These are phyloP conservation scores for Dysphania ambrosioides DNA, from an alignment of 148 eudicot species.

Conservation along the genomic window DNA sequence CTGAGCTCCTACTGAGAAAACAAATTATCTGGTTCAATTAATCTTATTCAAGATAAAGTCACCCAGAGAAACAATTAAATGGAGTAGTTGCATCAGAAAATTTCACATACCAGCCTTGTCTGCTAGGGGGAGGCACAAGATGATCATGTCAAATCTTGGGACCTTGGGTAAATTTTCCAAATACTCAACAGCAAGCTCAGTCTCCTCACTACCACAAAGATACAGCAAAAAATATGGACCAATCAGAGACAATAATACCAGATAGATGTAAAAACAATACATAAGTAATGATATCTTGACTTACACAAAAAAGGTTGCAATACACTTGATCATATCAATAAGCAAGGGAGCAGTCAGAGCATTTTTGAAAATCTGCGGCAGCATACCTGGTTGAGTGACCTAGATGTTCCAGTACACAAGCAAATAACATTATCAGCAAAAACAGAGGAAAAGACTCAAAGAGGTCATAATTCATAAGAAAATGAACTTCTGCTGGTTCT, in stretches of 20 bases:
- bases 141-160: constrained; percentile 77
- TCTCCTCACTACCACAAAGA: constrained; percentile 56
- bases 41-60: no score
- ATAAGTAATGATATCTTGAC: constrained; percentile 13
- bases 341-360: constrained; percentile 77
- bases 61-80: not conserved
- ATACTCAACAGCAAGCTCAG: constrained; percentile 61
- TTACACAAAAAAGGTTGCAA: constrained; percentile 66
- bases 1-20: no score
- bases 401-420: constrained; percentile 28
- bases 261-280: not conserved
- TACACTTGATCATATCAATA: constrained; percentile 66
- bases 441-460: no score
- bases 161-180: constrained; percentile 59
- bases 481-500: not conserved
- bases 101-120: constrained; percentile 69
- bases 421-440: not conserved
- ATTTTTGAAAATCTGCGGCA: constrained; percentile 79
- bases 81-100: not conserved
- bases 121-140: constrained; percentile 77
- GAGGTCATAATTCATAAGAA: no score
- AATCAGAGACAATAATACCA: not conserved
- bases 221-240: not conserved
- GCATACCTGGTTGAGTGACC: constrained; percentile 66
- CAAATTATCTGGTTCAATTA: no score